Conservation (phyloP, 805 yeast species). For the Zygotorulaspora florentina region DNA sequence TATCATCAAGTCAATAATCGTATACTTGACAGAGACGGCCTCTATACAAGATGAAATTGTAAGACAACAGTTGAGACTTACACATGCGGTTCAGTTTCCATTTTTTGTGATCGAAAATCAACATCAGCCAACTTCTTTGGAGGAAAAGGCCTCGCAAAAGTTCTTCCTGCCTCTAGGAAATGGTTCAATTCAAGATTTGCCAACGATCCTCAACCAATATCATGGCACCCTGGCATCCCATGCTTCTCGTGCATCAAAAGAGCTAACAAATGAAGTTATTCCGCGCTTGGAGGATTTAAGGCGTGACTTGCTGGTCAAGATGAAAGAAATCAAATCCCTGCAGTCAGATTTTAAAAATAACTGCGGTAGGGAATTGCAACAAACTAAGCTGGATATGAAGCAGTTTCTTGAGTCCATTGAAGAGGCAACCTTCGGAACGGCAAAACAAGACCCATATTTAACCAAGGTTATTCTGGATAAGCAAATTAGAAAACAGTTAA, state of each 20-base stretch:
- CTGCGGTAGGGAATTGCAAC: constrained; percentile 62
- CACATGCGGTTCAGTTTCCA: constrained; percentile 63
- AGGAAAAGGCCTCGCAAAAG: constrained; percentile 31
- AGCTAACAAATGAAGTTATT: constrained; percentile 54
- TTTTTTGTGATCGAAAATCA: constrained; percentile 31
- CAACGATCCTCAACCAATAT: constrained; percentile 61
- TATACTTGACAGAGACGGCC: constrained; percentile 73
- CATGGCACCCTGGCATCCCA: constrained; percentile 56
- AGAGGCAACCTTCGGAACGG: constrained; percentile 45
- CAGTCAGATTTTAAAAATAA: constrained; percentile 81
- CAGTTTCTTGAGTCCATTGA: constrained; percentile 61
- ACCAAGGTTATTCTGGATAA: constrained; percentile 67
- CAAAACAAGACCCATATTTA: constrained; percentile 74
- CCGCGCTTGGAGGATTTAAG: constrained; percentile 66
- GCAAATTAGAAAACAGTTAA: constrained; percentile 70
- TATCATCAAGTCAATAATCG: constrained; percentile 67
- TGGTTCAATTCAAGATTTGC: constrained; percentile 80
- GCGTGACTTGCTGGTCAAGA: constrained; percentile 75
- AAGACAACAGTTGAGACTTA: constrained; percentile 74
- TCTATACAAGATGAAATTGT: constrained; percentile 85
- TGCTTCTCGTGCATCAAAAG: constrained; percentile 57
- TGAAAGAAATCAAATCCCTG: constrained; percentile 78
- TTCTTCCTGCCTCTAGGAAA: constrained; percentile 74
- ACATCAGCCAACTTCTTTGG: constrained; percentile 25
- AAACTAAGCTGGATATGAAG: constrained; percentile 54